Conservation (phyloP, 768 basidiomycete genomes). For the Suillus fuscotomentosus region DNA sequence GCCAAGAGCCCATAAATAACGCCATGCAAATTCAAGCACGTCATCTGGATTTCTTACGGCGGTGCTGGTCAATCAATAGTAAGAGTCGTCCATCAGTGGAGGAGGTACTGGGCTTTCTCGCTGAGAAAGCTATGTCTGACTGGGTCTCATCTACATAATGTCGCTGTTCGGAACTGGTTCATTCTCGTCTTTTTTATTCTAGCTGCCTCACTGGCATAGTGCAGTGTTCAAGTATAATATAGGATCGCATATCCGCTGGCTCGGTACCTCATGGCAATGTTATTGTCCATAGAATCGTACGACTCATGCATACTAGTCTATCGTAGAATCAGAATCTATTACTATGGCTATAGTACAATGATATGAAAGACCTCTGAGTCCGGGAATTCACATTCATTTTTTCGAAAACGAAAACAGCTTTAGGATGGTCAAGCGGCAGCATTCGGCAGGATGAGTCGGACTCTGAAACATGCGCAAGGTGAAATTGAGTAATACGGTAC, state of each 20-base stretch:
- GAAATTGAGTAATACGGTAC: no score
- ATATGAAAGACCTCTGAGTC: neutral
- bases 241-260: neutral
- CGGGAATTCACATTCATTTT: no score
- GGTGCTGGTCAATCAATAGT: constrained; percentile 33
- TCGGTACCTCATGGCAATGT: neutral
- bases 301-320: neutral
- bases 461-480: no score
- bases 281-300: no score
- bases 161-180: neutral
- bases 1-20: constrained; percentile 12
- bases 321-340: neutral
- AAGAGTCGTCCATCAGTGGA: constrained; percentile 6
- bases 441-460: no score
- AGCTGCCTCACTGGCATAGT: neutral
- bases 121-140: neutral
- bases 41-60: constrained; percentile 42
- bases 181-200: neutral
- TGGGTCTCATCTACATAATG: neutral
- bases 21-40: constrained; percentile 31
- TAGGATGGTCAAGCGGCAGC: no score
- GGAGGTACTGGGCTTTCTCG: constrained; percentile 5
- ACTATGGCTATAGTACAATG: neutral
- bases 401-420: no score
- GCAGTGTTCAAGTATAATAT: neutral